Evolutionary conservation across 179 eudicot species (phyloP), one percentile per base, ranked within the genome.

Genomic region (Kewa caespitosa): DNA sequence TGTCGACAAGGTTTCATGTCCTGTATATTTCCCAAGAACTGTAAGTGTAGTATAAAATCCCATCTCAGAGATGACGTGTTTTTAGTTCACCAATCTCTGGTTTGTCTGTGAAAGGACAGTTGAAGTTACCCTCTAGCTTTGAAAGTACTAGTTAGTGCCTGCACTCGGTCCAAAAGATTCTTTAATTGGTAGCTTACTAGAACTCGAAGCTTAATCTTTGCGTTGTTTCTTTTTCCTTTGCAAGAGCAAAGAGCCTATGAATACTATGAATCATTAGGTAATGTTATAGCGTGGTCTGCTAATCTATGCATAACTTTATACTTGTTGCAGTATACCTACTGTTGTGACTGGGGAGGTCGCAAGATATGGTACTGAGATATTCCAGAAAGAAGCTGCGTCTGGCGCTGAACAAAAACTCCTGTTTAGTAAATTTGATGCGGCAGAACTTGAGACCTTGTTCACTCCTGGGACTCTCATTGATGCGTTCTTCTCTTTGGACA

Each of bases 401-500:
- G 69, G 82, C 55, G 80, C 84, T 77, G 87, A 84, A 66, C 88
- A 88, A 42, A 89, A 74, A 82, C 85, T 91, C 12, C 82, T 83
- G 43, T 89, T 90, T 73, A 89, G 94, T 75, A 89, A 84, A 54
- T 90, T 81, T 43, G 93, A 96, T 73, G 80, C 89, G 55, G 74
- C 85, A 65, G 97, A 93, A 78, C 90, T 96, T 23, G 94, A 89
- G 34, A 50, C 87, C 14, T 80, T 90, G 70, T 81, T 94, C 73
- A 78, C 81, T 59, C 86, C 94, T 5, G 96, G 96, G 59, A 82
- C 79, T 38, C 50, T 67, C 18, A 76, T 96, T 73, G 97, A 91
- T 67, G 94, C 90, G 6, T 92, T 75, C 82, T 79, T 96, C 86
- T 84, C 91, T 4, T 81, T 96, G 80, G 92, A 90, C 68, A 77